These are phyloP conservation scores for Emericellopsis atlantica DNA, from an alignment of 2,329 filamentous ascomycete species.

Conservation along the genomic window DNA sequence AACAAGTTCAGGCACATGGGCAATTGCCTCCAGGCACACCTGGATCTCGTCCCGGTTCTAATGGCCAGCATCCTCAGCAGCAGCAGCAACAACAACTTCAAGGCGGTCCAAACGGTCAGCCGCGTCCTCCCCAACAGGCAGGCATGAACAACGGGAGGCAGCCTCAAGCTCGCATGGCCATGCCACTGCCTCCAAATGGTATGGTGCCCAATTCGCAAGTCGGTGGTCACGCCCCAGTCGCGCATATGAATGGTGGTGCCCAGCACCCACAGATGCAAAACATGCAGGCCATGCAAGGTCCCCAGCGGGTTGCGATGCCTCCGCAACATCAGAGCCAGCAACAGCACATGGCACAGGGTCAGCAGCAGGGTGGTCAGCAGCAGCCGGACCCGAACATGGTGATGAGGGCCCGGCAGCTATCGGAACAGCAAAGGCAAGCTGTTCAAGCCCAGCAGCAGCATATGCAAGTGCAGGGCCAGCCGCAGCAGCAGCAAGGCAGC, in stretches of 20 bases:
- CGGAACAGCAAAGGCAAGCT: slow-evolving; percentile 48
- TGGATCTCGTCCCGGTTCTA: slow-evolving; percentile 8
- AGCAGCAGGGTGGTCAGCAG: slow-evolving; percentile 7
- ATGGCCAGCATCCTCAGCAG: neutral
- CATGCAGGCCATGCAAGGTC: slow-evolving; percentile 27
- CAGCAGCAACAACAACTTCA: slow-evolving; percentile 23
- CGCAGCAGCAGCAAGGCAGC: slow-evolving; percentile 19
- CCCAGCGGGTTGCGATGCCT: slow-evolving; percentile 25
- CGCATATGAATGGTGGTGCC: slow-evolving; percentile 41
- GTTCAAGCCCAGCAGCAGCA: slow-evolving; percentile 24
- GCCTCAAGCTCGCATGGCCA: slow-evolving; percentile 35
- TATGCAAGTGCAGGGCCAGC: slow-evolving; percentile 23
- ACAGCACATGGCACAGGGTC: slow-evolving; percentile 54
- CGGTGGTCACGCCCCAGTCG: slow-evolving; percentile 17
- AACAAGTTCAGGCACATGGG: slow-evolving; percentile 26
- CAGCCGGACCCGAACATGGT: slow-evolving; percentile 41
- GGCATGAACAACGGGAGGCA: slow-evolving; percentile 18
- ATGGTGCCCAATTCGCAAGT: slow-evolving; percentile 16
- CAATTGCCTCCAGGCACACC: slow-evolving; percentile 31
- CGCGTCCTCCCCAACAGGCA: neutral
- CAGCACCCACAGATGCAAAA: slow-evolving; percentile 60
- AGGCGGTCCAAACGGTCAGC: slow-evolving; percentile 16
- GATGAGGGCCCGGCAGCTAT: slow-evolving; percentile 52
- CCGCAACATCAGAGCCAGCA: slow-evolving; percentile 48
- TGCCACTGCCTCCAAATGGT: slow-evolving; percentile 39